Base-by-base conservation (phyloP, 1,284 basidiomycete genomes). In the Trametes pubescens region DNA sequence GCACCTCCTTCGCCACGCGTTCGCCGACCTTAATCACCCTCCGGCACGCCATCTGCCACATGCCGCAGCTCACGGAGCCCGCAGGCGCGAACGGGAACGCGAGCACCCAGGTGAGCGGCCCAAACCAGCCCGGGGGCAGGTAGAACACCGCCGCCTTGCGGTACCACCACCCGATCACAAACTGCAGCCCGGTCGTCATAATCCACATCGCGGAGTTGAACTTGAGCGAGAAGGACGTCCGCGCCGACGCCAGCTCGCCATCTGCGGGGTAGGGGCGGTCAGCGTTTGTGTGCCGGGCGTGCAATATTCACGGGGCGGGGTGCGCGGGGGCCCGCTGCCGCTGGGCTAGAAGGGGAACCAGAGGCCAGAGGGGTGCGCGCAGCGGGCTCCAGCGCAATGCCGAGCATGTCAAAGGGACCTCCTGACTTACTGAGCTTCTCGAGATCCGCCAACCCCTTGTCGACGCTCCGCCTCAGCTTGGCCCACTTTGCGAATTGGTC, bases 401-500 rank as follows among this genome's bases (percentile, higher is more conserved):
- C 59, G 40, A 61, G 55, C 51, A 38, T n/a, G 38, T 54, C 52
- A 6, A 35, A 44, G 62, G 46, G 49, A 18, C 37, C 34, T 62
- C 37, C 57, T 61, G 21, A 89, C 93, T 78, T 77, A 95, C 94
- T 99, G 68, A 93, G 83, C 77, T 90, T 92, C 80, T 99, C 97
- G n/a, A 99, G 83, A 55, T 99, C 95, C 34, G 88, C 86, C n/a
- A 98, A 77, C 6, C 92, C 92, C 78, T 98, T 98, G 80, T 99
- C 98, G 37, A 98, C 89, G 69, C 87, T 93, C 67, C 98, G 80
- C 72, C 93, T 82, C 72, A 99, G 80, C 80, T 96, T 97, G 49
- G 97, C 97, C 98, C 98, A 99, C 80, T 96, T 99, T 18, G 96
- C 94, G 77, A 99, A 99, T 75, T 99, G 93, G 75, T 99, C 97